phyloP scores from a whole-genome alignment of 2,329 filamentous ascomycete species.

The Ilyonectria sp. region DNA sequence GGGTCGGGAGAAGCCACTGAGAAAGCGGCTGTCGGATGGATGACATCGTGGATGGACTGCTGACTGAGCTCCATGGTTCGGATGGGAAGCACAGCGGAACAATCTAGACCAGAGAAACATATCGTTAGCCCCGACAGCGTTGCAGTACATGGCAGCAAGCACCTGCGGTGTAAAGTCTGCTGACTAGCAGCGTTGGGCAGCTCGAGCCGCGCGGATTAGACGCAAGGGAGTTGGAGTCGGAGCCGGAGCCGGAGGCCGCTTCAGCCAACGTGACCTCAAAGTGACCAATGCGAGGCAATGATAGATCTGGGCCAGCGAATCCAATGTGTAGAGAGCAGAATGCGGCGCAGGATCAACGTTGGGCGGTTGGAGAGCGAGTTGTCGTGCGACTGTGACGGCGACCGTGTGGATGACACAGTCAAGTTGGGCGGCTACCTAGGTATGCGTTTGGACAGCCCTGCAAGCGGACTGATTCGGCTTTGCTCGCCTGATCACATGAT shows the following conservation, averaged over 20 bases:
- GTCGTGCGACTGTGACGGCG: slow-evolving; percentile 40
- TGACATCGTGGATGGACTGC: slow-evolving; percentile 67
- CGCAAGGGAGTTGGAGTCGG: slow-evolving; percentile 35
- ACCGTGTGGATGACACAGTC: slow-evolving; percentile 37
- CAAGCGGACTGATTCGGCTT: slow-evolving; percentile 33
- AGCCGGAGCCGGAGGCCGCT: slow-evolving; percentile 19
- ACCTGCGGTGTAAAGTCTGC: slow-evolving; percentile 41
- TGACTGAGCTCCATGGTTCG: slow-evolving; percentile 68
- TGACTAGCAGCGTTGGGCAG: slow-evolving; percentile 25
- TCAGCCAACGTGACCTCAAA: slow-evolving; percentile 31
- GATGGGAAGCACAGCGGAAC: slow-evolving; percentile 22
- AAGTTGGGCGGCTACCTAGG: slow-evolving; percentile 34
- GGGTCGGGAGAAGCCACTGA: slow-evolving; percentile 33
- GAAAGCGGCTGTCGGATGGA: slow-evolving; percentile 72
- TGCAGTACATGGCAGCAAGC: slow-evolving; percentile 39
- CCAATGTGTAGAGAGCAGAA: slow-evolving; percentile 17
- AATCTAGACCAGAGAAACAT: slow-evolving; percentile 23
- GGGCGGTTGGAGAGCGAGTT: slow-evolving; percentile 26
- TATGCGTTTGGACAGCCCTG: slow-evolving; percentile 30
- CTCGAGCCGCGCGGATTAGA: slow-evolving; percentile 40
- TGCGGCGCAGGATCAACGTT: slow-evolving; percentile 30
- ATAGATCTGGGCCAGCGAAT: slow-evolving; percentile 21
- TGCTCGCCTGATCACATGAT: slow-evolving; percentile 47
- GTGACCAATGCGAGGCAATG: slow-evolving; percentile 28
- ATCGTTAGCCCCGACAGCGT: slow-evolving; percentile 33